phyloP scores from a whole-genome alignment of 306 rosid genomes.

The Trifolium fragiferum region DNA sequence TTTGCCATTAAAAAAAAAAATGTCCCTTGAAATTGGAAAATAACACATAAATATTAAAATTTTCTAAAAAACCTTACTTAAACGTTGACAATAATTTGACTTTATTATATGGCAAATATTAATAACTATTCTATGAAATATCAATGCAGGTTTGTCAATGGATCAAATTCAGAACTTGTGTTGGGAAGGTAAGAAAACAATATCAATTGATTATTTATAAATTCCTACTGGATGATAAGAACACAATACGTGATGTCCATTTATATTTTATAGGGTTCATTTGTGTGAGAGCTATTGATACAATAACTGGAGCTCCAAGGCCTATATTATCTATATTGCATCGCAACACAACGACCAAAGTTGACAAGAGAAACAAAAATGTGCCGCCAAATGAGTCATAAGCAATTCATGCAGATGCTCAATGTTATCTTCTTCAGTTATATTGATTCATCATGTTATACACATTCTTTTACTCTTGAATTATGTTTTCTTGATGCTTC shows the following conservation, averaged over 20 bases:
- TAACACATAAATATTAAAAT: too few relatives aligned
- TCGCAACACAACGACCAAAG: slow-evolving; percentile 21
- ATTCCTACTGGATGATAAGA: background rate
- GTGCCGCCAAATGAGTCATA: background rate
- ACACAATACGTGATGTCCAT: background rate
- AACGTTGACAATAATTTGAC: background rate
- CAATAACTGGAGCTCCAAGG: slow-evolving; percentile 42
- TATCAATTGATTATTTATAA: background rate
- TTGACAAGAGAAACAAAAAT: slow-evolving; percentile 9
- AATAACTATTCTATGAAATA: background rate
- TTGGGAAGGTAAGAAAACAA: slow-evolving; percentile 48
- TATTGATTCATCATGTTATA: too few relatives aligned
- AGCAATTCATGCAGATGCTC: background rate
- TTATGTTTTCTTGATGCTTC: too few relatives aligned
- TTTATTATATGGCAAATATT: background rate
- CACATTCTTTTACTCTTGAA: too few relatives aligned
- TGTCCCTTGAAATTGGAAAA: background rate
- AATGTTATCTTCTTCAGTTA: too few relatives aligned
- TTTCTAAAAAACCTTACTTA: background rate
- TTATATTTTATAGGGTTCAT: slow-evolving; percentile 48
- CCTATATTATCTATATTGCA: slow-evolving; percentile 47
- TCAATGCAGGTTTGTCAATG: slow-evolving; percentile 43
- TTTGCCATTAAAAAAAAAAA: too few relatives aligned
- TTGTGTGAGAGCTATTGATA: slow-evolving; percentile 63
- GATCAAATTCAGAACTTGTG: slow-evolving; percentile 41